Evolutionary conservation across 2,329 filamentous ascomycete species (phyloP), one percentile per base, ranked within the genome.

Genomic region (Calonectria leucothoes): DNA sequence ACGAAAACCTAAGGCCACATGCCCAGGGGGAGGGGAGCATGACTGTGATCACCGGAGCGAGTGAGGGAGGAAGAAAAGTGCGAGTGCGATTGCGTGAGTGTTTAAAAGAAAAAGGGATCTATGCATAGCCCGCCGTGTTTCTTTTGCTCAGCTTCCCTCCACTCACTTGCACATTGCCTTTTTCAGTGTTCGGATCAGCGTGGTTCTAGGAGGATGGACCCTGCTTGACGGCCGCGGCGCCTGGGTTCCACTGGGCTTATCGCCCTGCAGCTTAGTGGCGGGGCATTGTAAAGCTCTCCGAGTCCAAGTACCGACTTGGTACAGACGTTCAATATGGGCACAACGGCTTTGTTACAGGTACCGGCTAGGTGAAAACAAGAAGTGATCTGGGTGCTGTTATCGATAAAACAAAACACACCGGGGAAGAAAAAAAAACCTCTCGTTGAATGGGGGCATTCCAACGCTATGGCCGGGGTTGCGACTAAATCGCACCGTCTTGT

Each of bases 21-120:
- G 79, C 66, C 71, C 75, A 70, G 66, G 48, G 61, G 49, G 37
- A 68, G 57, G 70, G 67, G 70, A 78, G 74, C 77, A 80, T 80
- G 79, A 80, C 77, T 74, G 69, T 78, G 75, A 80, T 78, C 73
- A 80, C 77, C 69, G 64, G 76, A 67, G 70, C 63, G 39, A 57
- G 66, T 42, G 52, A 29, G 11, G 35, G 52, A 66, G 37, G 33
- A 27, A 51, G 35, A 64, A 31, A 63, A 51, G 23, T 48, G 37
- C 6, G 57, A 64, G 67, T 48, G 63, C 57, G 63, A 29, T 51
- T 57, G 35, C 51, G 69, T 35, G 69, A 51, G 63, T 66, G 69
- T 66, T 65, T 69, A 69, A 37, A 57, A 17, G 23, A 59, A 37
- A 69, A 52, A 59, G 51, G 29, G 39, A 61, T 33, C 20, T 55